These are phyloP conservation scores for Cephaloascus fragrans DNA, from an alignment of 805 yeast genomes.

Conservation along the genomic window DNA sequence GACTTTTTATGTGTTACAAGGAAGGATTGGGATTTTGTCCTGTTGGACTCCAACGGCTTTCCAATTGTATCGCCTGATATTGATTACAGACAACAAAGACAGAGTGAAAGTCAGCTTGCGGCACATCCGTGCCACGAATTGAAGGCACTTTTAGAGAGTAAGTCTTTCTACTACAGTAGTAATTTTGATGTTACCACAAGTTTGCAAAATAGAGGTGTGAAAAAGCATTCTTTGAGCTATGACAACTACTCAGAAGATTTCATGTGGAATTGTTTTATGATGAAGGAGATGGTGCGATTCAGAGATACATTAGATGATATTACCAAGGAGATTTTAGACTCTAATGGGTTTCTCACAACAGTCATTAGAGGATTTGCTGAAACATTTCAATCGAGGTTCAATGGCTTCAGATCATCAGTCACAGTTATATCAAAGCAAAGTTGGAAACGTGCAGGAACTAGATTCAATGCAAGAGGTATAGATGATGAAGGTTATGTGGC, in stretches of 20 bases:
- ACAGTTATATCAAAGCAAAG: slow-evolving; percentile 89
- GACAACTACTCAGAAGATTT: slow-evolving; percentile 71
- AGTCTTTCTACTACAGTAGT: slow-evolving; percentile 86
- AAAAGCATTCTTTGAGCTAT: slow-evolving; percentile 31
- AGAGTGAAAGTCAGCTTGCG: slow-evolving; percentile 1
- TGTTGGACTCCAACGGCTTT: slow-evolving; percentile 58
- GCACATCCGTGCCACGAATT: slow-evolving; percentile 82
- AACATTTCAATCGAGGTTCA: slow-evolving; percentile 39
- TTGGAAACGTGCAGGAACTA: slow-evolving; percentile 96
- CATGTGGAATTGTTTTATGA: slow-evolving; percentile 95
- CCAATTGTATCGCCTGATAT: slow-evolving; percentile 38
- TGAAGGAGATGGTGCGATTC: slow-evolving; percentile 70
- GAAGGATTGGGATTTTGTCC: slow-evolving; percentile 72
- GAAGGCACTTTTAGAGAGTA: slow-evolving; percentile 69
- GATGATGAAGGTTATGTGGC: slow-evolving; percentile 96
- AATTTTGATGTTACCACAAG: slow-evolving; percentile 89
- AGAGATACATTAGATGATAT: slow-evolving; percentile 58
- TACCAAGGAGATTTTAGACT: slow-evolving; percentile 55
- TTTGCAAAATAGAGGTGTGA: slow-evolving; percentile 65
- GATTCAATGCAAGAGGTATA: slow-evolving; percentile 90
- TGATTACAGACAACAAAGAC: slow-evolving; percentile 7
- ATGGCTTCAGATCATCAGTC: slow-evolving; percentile 23
- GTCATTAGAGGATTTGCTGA: slow-evolving; percentile 95
- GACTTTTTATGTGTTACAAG: slow-evolving; percentile 74
- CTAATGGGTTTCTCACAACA: slow-evolving; percentile 75